Base-by-base conservation (phyloP, 2,329 filamentous ascomycete genomes). In the Mycosphaerella arachidis region DNA sequence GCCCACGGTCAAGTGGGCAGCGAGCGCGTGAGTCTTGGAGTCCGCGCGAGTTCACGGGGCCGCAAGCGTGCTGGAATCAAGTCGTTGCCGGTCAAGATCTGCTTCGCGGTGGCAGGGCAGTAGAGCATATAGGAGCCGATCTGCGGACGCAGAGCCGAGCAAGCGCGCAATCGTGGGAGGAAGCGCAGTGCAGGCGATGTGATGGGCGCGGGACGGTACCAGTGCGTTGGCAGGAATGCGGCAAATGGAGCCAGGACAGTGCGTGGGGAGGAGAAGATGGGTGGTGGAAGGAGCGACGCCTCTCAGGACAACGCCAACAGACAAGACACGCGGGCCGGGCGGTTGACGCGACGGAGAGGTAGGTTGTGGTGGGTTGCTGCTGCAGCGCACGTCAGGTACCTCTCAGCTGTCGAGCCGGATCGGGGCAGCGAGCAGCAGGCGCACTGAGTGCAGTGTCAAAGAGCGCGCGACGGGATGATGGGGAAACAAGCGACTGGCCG, bases 1-100 rank as follows among this genome's bases (percentile, higher is more conserved):
- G 16, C 55, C 55, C 61, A 63, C 58, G 58, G 50, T 30, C 48
- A 20, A 24, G 58, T 60, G 58, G 58, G 55, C 58, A 55, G 57
- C 50, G 54, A 33, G 58, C 30, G 48, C 48, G 48, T 30, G 48
- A 40, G 40, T 35, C 48, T 52, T 51, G 46, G 57, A 40, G 13
- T 45, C 54, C 54, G 29, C 33, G 20, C 55, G 55, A 45, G 30
- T 33, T 45, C 48, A n/a, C 43, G 35, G n/a, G 13, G 33, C 10
- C 35, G 48, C 37, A 48, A 27, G 45, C 33, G 46, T 29, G 40
- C 40, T 50, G 30, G 50, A 9, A 12, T 30, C 33, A 51, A 12
- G 54, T 48, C 45, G 53, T 40, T 45, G 60, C 40, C 54, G 53
- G 48, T 56, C 31, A 50, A 57, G 46, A 55, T 37, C 48, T 29